Conservation (phyloP, 352 stramenopile genomes). For the Phytophthora niederhauseri region DNA sequence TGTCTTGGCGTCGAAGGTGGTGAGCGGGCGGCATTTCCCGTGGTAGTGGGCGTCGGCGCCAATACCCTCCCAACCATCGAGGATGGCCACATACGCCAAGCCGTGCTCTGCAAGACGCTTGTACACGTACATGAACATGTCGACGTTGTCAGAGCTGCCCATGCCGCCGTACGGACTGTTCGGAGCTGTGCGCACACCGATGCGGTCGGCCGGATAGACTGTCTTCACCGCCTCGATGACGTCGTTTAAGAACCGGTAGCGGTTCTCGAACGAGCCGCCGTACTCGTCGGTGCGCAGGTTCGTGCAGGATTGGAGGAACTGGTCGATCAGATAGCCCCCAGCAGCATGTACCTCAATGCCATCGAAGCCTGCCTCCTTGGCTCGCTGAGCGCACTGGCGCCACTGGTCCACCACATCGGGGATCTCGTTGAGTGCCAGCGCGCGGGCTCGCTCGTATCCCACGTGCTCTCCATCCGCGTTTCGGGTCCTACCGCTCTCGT, state of each 20-base stretch:
- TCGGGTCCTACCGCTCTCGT: constrained; percentile 30
- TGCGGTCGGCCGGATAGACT: constrained; percentile 32
- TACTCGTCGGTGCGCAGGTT: constrained; percentile 87
- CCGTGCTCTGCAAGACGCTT: constrained; percentile 31
- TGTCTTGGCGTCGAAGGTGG: constrained; percentile 27
- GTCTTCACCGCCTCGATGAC: constrained; percentile 56
- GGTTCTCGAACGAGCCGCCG: constrained; percentile 82
- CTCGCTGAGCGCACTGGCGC: constrained; percentile 53
- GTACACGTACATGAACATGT: constrained; percentile 49
- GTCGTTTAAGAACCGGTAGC: constrained; percentile 67
- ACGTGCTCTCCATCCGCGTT: constrained; percentile 28
- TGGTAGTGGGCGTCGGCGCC: constrained; percentile 23
- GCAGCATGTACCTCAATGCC: constrained; percentile 57
- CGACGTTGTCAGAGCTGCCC: constrained; percentile 35
- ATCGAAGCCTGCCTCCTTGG: constrained; percentile 79
- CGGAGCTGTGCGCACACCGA: constrained; percentile 39
- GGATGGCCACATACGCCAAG: constrained; percentile 35
- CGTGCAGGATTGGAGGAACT: constrained; percentile 46
- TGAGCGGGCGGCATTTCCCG: constrained; percentile 34
- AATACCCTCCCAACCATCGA: constrained; percentile 19
- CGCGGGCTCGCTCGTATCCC: constrained; percentile 26
- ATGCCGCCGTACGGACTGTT: constrained; percentile 40
- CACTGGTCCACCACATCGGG: constrained; percentile 78
- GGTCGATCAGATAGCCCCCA: constrained; percentile 91
- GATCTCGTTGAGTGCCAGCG: constrained; percentile 38